These are phyloP conservation scores for Huntiella moniliformis DNA, from an alignment of 2,329 filamentous ascomycete genomes.

Conservation along the genomic window DNA sequence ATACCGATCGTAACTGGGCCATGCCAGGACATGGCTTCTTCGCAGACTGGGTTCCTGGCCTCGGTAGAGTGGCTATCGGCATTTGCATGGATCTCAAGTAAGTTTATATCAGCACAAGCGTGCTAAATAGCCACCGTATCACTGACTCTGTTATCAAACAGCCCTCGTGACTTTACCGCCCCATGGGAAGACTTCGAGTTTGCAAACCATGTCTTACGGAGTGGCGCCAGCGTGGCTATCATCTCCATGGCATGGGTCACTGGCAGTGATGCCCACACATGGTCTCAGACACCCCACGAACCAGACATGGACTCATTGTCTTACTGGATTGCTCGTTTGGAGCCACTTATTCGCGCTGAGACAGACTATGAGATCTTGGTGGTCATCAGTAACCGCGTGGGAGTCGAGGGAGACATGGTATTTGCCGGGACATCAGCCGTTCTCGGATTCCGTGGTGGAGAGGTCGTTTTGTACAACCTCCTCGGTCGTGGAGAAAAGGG, in stretches of 20 bases:
- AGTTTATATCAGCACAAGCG: conserved; percentile 12
- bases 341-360: conserved; percentile 39
- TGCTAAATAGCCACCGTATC: background rate
- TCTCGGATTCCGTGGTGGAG: conserved; percentile 43
- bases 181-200: conserved; percentile 25
- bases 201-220: conserved; percentile 36
- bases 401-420: conserved; percentile 42
- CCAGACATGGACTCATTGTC: conserved; percentile 55
- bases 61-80: conserved; percentile 36
- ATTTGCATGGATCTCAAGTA: conserved; percentile 51
- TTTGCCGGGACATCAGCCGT: conserved; percentile 63
- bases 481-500: conserved; percentile 52
- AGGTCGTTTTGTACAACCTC: conserved; percentile 49
- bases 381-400: conserved; percentile 52
- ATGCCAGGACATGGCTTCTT: conserved; percentile 36
- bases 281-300: conserved; percentile 29
- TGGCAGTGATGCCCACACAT: conserved; percentile 27
- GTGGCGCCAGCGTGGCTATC: conserved; percentile 42
- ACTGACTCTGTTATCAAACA: conserved; percentile 7
- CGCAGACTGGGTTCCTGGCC: conserved; percentile 23
- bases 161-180: conserved; percentile 22
- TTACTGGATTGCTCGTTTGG: conserved; percentile 57
- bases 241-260: conserved; percentile 67
- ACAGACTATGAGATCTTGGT: conserved; percentile 42
- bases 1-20: conserved; percentile 40